phyloP scores from a whole-genome alignment of 176 grass and related monocot species.

The Areca catechu region DNA sequence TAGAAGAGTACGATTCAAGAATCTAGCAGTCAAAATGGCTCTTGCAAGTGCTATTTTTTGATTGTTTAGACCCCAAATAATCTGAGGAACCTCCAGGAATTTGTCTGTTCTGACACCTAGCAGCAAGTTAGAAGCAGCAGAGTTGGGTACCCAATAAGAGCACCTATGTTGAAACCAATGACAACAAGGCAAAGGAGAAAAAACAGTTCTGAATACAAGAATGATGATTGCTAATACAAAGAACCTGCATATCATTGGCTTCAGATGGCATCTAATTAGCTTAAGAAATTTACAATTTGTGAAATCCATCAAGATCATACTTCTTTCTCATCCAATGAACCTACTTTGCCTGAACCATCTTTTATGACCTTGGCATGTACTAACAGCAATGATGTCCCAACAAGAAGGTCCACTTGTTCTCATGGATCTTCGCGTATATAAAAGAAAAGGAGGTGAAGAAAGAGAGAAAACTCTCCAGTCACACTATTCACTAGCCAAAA shows the following conservation, averaged over 20 bases:
- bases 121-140: conserved; percentile 22
- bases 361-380: too few species aligned
- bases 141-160: conserved; percentile 30
- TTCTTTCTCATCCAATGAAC: too few species aligned
- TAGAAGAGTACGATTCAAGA: conserved; percentile 79
- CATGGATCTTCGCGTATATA: too few species aligned
- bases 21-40: conserved; percentile 72
- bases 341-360: too few species aligned
- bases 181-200: conserved; percentile 49
- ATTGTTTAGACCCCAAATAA: conserved; percentile 99
- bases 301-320: too few species aligned
- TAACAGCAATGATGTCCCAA: too few species aligned
- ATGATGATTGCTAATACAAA: conserved; percentile 38
- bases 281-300: background rate
- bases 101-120: conserved; percentile 52
- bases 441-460: too few species aligned
- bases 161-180: conserved; percentile 35
- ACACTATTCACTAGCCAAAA: too few species aligned
- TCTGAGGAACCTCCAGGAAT: conserved; percentile 86
- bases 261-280: background rate
- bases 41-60: conserved; percentile 96
- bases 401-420: too few species aligned
- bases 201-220: conserved; percentile 38
- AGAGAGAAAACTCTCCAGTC: too few species aligned
- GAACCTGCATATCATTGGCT: conserved; percentile 7